Evolutionary conservation across 768 basidiomycete species (phyloP).

Genomic region (Termitomyces sp.): DNA sequence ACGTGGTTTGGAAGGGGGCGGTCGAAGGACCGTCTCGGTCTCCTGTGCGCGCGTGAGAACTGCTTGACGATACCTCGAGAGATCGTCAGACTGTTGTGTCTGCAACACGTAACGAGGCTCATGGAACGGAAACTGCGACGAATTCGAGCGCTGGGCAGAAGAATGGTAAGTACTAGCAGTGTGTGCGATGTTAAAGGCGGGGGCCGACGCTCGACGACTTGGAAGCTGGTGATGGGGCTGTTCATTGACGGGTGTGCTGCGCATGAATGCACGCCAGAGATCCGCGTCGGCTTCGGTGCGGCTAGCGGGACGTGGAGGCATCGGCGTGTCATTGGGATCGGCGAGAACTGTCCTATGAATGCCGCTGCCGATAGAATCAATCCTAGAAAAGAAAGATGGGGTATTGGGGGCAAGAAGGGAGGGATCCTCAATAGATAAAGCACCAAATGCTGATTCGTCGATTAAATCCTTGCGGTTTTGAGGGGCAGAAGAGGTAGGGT

Average conservation of each 20-base stretch:
- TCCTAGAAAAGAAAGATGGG: neutral
- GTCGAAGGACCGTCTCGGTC: neutral
- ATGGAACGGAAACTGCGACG: neutral
- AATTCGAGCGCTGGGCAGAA: neutral
- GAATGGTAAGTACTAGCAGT: neutral
- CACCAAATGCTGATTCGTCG: constrained; percentile 56
- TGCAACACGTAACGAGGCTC: neutral
- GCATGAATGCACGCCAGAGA: constrained; percentile 5
- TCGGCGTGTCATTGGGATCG: constrained; percentile 13
- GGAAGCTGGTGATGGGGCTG: neutral
- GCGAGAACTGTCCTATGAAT: neutral
- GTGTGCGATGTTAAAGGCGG: neutral
- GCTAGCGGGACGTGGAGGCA: constrained; percentile 17
- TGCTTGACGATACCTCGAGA: neutral
- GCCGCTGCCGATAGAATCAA: constrained; percentile 13
- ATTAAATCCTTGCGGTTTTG: neutral
- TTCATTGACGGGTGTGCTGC: neutral
- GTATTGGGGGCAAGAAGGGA: constrained; percentile 49
- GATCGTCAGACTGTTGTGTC: neutral
- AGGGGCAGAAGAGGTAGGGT: neutral
- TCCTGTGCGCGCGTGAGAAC: neutral
- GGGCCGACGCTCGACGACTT: neutral
- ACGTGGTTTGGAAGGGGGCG: neutral
- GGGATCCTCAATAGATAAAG: constrained; percentile 73
- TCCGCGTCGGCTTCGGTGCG: neutral